Base-by-base conservation (phyloP, 495 filamentous ascomycete species). In the Ramalina peruviana region DNA sequence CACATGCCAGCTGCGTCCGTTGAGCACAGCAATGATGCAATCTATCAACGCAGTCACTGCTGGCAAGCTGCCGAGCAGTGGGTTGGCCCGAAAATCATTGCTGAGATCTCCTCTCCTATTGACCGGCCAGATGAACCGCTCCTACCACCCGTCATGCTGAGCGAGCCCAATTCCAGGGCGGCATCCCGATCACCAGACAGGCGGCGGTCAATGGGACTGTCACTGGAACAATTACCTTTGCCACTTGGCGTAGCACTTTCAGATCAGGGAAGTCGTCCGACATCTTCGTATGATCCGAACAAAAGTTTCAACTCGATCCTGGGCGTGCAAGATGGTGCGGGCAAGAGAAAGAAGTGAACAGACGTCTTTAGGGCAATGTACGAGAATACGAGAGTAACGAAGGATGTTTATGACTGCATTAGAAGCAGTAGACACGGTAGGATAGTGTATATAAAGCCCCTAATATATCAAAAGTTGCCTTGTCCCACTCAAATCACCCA, bases 31-130 rank as follows among this genome's bases (percentile, higher is more conserved):
- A 79, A 93, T 23, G 90, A 96, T 58, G 89, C 83, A 42, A 83
- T 87, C 46, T 98, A 94, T 65, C 81, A 83, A 26, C 83, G 88
- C 23, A 86, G 80, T 54, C 92, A 97, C 64, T 95, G 89, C 67
- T 98, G 92, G 92, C 64, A 81, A 45, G 75, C 82, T 40, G 89
- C 86, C 13, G 80, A 84, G 61, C 74, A 79, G 49, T 94, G 86
- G 87, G 51, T 43, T 30, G 55, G 73, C 64, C 33, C 42, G 6
- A 48, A 25, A 40, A 6, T 33, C 36, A 37, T 48, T 12, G n/a
- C 39, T 16, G 33, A 36, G 13, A 21, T 25, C 9, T 46, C 33
- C 6, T 20, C 39, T 15, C 41, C 52, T 4, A 9, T 19, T 25
- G 49, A 30, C 10, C 70, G 66, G 10, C 68, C 67, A 0, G 64